Evolutionary conservation across 2,329 filamentous ascomycete genomes (phyloP), one percentile per base, ranked within the genome.

Genomic region (Ploettnerulaceae sp.): DNA sequence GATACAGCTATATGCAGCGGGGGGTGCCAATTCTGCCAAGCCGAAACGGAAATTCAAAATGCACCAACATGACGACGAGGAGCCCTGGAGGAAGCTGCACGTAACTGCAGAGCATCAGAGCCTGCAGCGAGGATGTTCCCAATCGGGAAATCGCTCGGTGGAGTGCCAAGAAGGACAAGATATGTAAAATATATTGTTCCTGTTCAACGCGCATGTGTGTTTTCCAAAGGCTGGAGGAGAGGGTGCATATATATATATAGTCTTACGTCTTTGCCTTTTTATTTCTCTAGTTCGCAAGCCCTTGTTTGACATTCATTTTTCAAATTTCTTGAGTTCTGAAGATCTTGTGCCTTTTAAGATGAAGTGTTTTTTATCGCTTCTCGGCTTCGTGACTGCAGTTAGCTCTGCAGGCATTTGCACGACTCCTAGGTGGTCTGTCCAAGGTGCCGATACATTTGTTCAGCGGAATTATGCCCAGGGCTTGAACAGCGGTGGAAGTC

Each of bases 381-480:
- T 41, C 1, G 31, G 44, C 25, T 22, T 37, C 26, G 36, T 22
- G 7, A n/a, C 36, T n/a, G 31, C 44, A 7, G 44, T 31, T 20
- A 33, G 21, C 24, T 36, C 44, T 18, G 44, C 36, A 36, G 21
- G 21, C 24, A 24, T 20, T 18, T 50, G 48, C 33, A 32, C 48
- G 4, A 39, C 40, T n/a, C 45, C 40, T 3, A 33, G 25, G 15
- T 26, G 45, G n/a, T 51, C 49, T 22, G 49, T 51, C n/a, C 40
- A 45, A 37, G 45, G 45, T 8, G 48, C 48, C 6, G 40, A 51
- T 22, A 51, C 48, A 1, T 31, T 51, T 26, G 25, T 51, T 7
- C 26, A 28, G 6, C 18, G 49, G 20, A 28, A 45, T 11, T 51
- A 51, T 38, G 49, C 45, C 12, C 34, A 41, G n/a, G 49, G 40